Evolutionary conservation across 202 grass and related monocot genomes (phyloP).

Genomic region (Panicum hallii): DNA sequence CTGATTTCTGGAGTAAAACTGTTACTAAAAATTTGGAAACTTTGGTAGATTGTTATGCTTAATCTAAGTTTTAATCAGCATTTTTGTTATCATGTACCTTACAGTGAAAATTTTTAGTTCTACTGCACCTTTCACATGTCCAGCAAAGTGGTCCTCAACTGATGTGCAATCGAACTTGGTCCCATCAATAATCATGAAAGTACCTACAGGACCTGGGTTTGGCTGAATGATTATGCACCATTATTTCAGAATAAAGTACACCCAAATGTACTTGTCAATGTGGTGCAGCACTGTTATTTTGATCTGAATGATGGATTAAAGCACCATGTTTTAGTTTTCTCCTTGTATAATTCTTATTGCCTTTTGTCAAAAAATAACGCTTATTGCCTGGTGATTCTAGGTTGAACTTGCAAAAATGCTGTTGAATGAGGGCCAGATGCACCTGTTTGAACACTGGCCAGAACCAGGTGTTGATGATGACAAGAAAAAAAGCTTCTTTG

Average conservation of each 20-base stretch:
- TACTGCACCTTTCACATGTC: neutral
- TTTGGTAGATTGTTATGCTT: neutral
- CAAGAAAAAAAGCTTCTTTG: conserved; percentile 76
- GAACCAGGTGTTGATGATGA: conserved; percentile 67
- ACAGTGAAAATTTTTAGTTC: neutral
- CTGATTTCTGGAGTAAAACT: neutral
- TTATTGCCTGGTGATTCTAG: conserved; percentile 43
- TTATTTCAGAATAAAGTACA: conserved; percentile 19
- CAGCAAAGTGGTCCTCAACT: conserved; percentile 2
- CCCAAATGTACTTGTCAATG: neutral
- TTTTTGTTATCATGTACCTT: neutral
- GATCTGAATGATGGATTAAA: neutral
- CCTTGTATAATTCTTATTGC: conserved; percentile 3
- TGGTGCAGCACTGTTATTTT: neutral
- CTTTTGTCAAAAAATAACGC: neutral
- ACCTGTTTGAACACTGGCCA: conserved; percentile 87
- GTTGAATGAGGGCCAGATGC: conserved; percentile 67
- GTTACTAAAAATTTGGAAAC: too few relatives aligned
- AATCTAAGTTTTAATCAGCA: neutral
- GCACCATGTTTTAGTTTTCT: conserved; percentile 1
- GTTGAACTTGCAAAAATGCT: conserved; percentile 75
- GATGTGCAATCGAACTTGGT: neutral
- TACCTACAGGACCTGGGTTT: neutral
- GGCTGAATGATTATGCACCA: neutral
- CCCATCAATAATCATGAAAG: conserved; percentile 2